Conservation (phyloP, 2,329 filamentous ascomycete genomes). For the Cercospora citrullina region DNA sequence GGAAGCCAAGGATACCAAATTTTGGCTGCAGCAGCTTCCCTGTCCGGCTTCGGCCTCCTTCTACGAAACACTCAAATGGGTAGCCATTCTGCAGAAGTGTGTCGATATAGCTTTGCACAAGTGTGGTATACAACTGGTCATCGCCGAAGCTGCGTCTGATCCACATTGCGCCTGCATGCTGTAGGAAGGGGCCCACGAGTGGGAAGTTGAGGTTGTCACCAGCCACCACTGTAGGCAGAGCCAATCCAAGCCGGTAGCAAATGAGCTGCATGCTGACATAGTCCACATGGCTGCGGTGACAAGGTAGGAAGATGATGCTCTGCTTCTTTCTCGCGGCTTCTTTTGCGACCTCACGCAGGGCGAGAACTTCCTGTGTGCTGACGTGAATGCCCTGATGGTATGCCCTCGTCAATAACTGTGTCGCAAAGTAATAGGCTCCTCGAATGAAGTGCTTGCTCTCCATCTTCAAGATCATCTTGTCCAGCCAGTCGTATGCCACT, state of each 20-base stretch:
- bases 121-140: slow-evolving; percentile 81
- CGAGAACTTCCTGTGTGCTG: slow-evolving; percentile 86
- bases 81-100: slow-evolving; percentile 85
- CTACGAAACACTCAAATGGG: slow-evolving; percentile 97
- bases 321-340: slow-evolving; percentile 83
- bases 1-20: slow-evolving; percentile 89
- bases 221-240: slow-evolving; percentile 85
- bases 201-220: slow-evolving; percentile 97
- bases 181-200: slow-evolving; percentile 81
- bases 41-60: slow-evolving; percentile 87
- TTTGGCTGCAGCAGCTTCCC: slow-evolving; percentile 93
- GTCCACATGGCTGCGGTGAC: slow-evolving; percentile 92
- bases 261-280: slow-evolving; percentile 94
- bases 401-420: slow-evolving; percentile 84
- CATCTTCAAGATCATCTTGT: slow-evolving; percentile 99
- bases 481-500: slow-evolving; percentile 81
- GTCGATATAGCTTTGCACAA: slow-evolving; percentile 97
- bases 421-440: slow-evolving; percentile 83
- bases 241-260: slow-evolving; percentile 88
- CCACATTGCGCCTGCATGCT: slow-evolving; percentile 96
- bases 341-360: slow-evolving; percentile 77
- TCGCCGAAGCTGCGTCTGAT: slow-evolving; percentile 91
- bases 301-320: slow-evolving; percentile 93
- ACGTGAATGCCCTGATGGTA: slow-evolving; percentile 98
- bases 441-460: slow-evolving; percentile 92